Evolutionary conservation across 2,329 filamentous ascomycete genomes (phyloP).

Genomic region (Fusarium zealandicum): DNA sequence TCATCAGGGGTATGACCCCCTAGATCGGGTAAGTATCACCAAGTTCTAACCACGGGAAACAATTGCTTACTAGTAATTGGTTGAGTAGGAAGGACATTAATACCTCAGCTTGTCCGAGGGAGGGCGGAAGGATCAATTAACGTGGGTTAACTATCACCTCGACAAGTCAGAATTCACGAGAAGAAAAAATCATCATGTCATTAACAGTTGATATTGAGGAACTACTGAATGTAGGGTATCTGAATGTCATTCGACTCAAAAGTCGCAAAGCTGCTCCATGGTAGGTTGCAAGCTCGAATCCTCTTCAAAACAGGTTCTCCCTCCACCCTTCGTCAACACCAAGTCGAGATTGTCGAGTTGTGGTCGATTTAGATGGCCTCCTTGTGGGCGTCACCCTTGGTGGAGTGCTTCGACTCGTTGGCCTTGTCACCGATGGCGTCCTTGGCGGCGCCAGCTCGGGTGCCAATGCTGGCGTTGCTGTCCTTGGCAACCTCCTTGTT

Average conservation of each 20-base stretch:
- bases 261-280: slow-evolving; percentile 1
- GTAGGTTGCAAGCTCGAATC: slow-evolving; percentile 5
- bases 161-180: background rate
- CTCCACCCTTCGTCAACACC: slow-evolving; percentile 1
- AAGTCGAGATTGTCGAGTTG: background rate
- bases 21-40: too few species aligned
- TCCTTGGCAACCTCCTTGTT: slow-evolving; percentile 76
- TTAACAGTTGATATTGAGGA: slow-evolving; percentile 29
- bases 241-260: slow-evolving; percentile 28
- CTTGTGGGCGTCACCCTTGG: slow-evolving; percentile 54
- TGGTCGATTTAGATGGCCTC: slow-evolving; percentile 45
- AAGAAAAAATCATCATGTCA: background rate
- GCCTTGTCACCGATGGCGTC: slow-evolving; percentile 57
- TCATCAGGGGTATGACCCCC: too few species aligned
- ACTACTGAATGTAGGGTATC: slow-evolving; percentile 38
- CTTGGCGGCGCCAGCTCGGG: slow-evolving; percentile 61
- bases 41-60: too few species aligned
- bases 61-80: too few species aligned
- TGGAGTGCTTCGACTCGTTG: slow-evolving; percentile 50
- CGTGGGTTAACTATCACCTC: too few species aligned
- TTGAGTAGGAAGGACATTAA: too few species aligned
- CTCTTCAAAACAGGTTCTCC: slow-evolving; percentile 8
- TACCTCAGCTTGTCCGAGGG: too few species aligned
- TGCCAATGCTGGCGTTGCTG: slow-evolving; percentile 57
- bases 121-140: too few species aligned